Percentiles rank a stretch among this genome's conserved stretches.
These are phyloP conservation scores for Passiflora organensis DNA, from an alignment of 345 rosid species.

Conservation along the genomic window DNA sequence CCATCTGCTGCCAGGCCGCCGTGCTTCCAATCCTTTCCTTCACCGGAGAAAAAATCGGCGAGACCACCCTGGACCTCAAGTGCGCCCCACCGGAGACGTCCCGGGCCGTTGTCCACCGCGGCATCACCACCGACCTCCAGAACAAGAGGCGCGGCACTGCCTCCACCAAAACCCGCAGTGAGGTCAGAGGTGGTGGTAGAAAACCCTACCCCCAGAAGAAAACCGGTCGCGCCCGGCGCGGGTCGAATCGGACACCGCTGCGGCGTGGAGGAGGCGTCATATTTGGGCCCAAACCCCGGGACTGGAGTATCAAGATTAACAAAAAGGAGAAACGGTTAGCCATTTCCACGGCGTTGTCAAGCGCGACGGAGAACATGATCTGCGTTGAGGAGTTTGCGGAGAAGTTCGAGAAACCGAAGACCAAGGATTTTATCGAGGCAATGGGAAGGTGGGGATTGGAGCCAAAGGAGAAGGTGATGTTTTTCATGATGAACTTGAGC, in stretches of 20 bases:
- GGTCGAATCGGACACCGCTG: constrained; percentile 69
- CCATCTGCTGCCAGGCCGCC: constrained; percentile 51
- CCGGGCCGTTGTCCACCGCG: constrained; percentile 87
- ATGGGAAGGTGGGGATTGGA: constrained; percentile 87
- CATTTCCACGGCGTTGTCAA: constrained; percentile 71
- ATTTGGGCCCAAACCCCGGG: constrained; percentile 80
- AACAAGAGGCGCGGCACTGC: constrained; percentile 95
- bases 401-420: constrained; percentile 68
- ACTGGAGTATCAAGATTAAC: constrained; percentile 92
- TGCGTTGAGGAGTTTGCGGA: constrained; percentile 88
- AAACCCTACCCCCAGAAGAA: constrained; percentile 88
- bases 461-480: constrained; percentile 80
- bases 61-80: constrained; percentile 71
- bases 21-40: constrained; percentile 67
- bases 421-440: constrained; percentile 73
- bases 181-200: constrained; percentile 88
- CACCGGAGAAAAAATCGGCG: constrained; percentile 78
- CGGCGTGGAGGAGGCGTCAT: constrained; percentile 87
- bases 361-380: constrained; percentile 54
- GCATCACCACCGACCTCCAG: constrained; percentile 63
- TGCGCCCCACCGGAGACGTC: constrained; percentile 78
- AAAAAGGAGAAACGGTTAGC: constrained; percentile 78
- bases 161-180: constrained; percentile 77
- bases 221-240: constrained; percentile 79
- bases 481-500: constrained; percentile 64